Evolutionary conservation across 768 basidiomycete species (phyloP).

Genomic region (Imleria badia): DNA sequence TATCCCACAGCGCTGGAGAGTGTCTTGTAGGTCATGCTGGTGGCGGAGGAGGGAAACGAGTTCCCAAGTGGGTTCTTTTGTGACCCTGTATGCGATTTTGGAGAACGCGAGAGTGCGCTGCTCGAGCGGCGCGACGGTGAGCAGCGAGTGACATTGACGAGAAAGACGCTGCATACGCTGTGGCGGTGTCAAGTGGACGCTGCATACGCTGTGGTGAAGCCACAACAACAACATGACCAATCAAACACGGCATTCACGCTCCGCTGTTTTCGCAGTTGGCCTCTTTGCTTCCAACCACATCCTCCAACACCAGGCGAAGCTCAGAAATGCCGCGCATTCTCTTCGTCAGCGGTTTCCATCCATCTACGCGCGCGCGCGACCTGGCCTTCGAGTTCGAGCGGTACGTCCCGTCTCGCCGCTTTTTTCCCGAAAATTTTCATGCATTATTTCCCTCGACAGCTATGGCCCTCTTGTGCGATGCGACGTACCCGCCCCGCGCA

Average conservation of each 20-base stretch:
- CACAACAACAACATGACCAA: slow-evolving; percentile 39
- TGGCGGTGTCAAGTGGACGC: slow-evolving; percentile 11
- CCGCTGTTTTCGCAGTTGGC: slow-evolving; percentile 24
- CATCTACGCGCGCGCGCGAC: slow-evolving; percentile 78
- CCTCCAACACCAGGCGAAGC: neutral
- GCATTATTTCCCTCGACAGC: slow-evolving; percentile 36
- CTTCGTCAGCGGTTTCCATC: slow-evolving; percentile 85
- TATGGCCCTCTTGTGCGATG: slow-evolving; percentile 84
- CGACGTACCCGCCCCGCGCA: slow-evolving; percentile 86
- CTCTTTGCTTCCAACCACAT: slow-evolving; percentile 28
- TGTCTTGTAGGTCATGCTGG: slow-evolving; percentile 10
- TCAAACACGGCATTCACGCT: slow-evolving; percentile 29
- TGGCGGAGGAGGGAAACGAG: slow-evolving; percentile 37
- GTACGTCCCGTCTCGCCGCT: slow-evolving; percentile 37
- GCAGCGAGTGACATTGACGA: slow-evolving; percentile 14
- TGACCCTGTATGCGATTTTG: slow-evolving; percentile 36
- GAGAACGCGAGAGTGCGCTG: slow-evolving; percentile 26
- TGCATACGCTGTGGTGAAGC: slow-evolving; percentile 23
- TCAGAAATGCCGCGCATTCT: slow-evolving; percentile 72
- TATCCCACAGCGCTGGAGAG: slow-evolving; percentile 35
- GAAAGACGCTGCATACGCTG: slow-evolving; percentile 24
- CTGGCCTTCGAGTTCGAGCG: slow-evolving; percentile 87
- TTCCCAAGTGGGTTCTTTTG: slow-evolving; percentile 43
- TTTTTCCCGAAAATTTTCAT: slow-evolving; percentile 5
- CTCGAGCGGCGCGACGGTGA: slow-evolving; percentile 24